Evolutionary conservation across 2,329 filamentous ascomycete species (phyloP).

Genomic region (Sordariomycetes sp.): DNA sequence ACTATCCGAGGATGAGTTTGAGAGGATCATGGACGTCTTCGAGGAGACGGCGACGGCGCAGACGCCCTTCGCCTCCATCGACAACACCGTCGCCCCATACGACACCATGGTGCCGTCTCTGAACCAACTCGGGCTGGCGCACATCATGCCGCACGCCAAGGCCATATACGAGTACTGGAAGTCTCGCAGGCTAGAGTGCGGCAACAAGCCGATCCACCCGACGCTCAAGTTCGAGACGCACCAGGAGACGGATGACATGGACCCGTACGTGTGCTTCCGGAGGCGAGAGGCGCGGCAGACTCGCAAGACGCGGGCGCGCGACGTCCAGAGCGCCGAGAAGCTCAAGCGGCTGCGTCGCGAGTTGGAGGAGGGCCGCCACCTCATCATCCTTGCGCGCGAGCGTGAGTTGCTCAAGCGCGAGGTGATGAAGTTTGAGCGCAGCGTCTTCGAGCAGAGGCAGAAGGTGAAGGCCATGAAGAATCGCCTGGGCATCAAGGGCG

Average conservation of each 20-base stretch:
- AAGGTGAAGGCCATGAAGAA: slow-evolving; percentile 81
- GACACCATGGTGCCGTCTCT: slow-evolving; percentile 62
- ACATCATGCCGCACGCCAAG: slow-evolving; percentile 49
- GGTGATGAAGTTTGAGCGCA: slow-evolving; percentile 58
- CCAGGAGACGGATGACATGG: slow-evolving; percentile 85
- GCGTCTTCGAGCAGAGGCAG: slow-evolving; percentile 70
- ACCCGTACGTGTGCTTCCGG: slow-evolving; percentile 97
- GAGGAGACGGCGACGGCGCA: slow-evolving; percentile 75
- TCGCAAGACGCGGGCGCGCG: slow-evolving; percentile 85
- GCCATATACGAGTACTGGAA: slow-evolving; percentile 88
- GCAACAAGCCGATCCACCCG: slow-evolving; percentile 63
- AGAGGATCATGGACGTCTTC: slow-evolving; percentile 88
- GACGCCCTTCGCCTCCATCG: slow-evolving; percentile 79
- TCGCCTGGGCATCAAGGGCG: slow-evolving; percentile 76
- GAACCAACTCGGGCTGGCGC: slow-evolving; percentile 32
- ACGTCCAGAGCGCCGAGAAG: slow-evolving; percentile 90
- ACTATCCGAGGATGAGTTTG: slow-evolving; percentile 83
- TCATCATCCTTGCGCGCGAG: slow-evolving; percentile 64
- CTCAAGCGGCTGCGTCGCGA: slow-evolving; percentile 83
- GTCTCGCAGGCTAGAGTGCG: slow-evolving; percentile 47
- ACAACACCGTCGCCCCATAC: slow-evolving; percentile 71
- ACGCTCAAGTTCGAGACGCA: slow-evolving; percentile 87
- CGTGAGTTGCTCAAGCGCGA: slow-evolving; percentile 73
- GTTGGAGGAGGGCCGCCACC: slow-evolving; percentile 73
- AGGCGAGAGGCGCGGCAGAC: slow-evolving; percentile 88